phyloP scores from a whole-genome alignment of 129 eudicot genomes.

The Silybum marianum region DNA sequence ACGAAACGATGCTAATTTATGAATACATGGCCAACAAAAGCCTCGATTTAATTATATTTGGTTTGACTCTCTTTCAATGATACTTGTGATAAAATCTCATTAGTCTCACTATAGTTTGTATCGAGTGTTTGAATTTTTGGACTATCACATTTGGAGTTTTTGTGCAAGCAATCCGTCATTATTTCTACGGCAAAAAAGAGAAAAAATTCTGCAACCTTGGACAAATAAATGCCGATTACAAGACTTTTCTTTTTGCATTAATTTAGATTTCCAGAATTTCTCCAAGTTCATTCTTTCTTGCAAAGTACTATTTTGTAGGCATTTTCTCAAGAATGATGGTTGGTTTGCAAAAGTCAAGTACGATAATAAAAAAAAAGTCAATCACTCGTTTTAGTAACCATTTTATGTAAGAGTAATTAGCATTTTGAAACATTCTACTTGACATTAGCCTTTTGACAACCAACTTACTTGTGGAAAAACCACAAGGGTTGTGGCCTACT shows the following conservation, averaged over 20 bases:
- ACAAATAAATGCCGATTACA: neutral
- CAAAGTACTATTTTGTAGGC: neutral
- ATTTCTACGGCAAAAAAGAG: neutral
- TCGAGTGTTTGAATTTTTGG: neutral
- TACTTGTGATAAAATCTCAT: neutral
- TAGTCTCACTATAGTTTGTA: neutral
- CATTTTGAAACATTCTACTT: neutral
- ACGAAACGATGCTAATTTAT: neutral
- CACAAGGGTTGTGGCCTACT: too few relatives aligned
- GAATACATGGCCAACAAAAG: conserved; percentile 10
- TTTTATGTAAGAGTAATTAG: neutral
- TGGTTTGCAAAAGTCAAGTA: neutral
- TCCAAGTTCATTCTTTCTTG: neutral
- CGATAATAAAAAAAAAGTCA: neutral
- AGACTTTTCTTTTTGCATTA: neutral
- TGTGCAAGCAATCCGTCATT: neutral
- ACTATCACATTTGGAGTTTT: neutral
- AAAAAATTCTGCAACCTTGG: neutral
- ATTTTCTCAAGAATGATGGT: neutral
- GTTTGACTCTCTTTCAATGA: neutral
- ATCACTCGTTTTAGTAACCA: neutral
- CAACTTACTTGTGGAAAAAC: neutral
- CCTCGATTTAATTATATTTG: conserved; percentile 2
- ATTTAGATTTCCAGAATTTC: neutral
- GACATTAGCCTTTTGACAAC: neutral